Conservation (phyloP, 2,329 filamentous ascomycete species). For the Arthrobotrys conoides region DNA sequence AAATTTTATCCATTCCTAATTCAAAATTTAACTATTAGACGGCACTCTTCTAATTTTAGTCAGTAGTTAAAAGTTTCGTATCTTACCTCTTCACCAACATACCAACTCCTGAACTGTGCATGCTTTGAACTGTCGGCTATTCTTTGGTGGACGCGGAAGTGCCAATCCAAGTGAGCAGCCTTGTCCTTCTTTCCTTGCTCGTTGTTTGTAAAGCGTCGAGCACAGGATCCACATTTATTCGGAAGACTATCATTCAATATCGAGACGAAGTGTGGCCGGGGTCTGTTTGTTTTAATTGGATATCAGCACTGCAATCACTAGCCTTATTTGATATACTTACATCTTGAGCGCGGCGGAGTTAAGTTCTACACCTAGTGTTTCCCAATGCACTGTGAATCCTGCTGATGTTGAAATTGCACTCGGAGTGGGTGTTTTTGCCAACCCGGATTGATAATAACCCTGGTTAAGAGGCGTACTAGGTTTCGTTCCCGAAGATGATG, state of each 20-base stretch:
- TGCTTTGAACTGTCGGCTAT: constrained; percentile 88
- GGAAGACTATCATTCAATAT: constrained; percentile 85
- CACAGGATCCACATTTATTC: constrained; percentile 91
- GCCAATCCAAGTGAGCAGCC: constrained; percentile 95
- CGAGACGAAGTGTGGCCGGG: constrained; percentile 80
- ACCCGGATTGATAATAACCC: constrained; percentile 50
- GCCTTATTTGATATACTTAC: neutral
- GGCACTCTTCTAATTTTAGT: constrained; percentile 8
- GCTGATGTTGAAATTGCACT: constrained; percentile 66
- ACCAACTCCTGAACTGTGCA: constrained; percentile 93
- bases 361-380: constrained; percentile 43
- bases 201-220: constrained; percentile 84
- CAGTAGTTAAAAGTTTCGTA: constrained; percentile 1
- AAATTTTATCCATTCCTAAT: constrained; percentile 88
- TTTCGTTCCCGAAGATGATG: constrained; percentile 38
- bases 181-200: constrained; percentile 87
- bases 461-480: constrained; percentile 30
- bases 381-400: constrained; percentile 65
- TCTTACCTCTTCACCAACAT: constrained; percentile 85
- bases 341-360: constrained; percentile 48
- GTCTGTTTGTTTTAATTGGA: constrained; percentile 69
- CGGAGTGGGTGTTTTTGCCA: constrained; percentile 65
- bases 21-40: neutral
- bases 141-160: constrained; percentile 92
- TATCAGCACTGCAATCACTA: neutral